Percentiles rank a stretch among this genome's conserved stretches.
Evolutionary conservation across 306 rosid species (phyloP).

Genomic region (Pueraria montana): DNA sequence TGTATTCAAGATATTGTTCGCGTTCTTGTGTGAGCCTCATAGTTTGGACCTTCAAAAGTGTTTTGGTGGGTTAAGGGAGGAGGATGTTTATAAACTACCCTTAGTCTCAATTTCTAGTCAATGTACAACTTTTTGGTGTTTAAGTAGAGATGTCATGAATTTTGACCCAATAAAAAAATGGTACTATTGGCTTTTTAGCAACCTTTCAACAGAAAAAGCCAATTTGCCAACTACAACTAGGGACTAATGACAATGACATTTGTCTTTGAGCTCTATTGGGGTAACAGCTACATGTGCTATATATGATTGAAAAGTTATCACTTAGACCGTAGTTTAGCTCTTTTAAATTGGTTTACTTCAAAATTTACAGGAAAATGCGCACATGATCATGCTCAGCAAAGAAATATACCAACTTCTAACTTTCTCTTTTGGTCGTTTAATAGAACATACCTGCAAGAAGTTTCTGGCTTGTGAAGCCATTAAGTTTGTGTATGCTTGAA

Average conservation of each 20-base stretch:
- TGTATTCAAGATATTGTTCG: no score
- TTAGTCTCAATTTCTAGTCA: no score
- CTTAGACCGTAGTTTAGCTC: no score
- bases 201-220: neutral
- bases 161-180: no score
- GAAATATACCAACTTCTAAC: neutral
- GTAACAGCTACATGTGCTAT: no score
- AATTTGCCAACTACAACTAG: neutral
- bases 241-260: neutral
- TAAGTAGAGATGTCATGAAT: no score
- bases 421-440: neutral
- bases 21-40: no score
- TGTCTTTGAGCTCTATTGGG: neutral
- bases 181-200: neutral
- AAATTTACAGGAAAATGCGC: neutral
- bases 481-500: conserved; percentile 67
- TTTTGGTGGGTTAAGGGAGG: no score
- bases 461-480: conserved; percentile 62
- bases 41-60: no score
- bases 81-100: no score
- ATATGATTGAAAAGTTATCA: neutral
- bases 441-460: conserved; percentile 60
- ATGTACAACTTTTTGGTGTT: no score
- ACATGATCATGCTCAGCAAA: neutral
- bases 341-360: no score